Base-by-base conservation (phyloP, 108 stramenopile species). In the Chaetoceros tenuissimus region DNA sequence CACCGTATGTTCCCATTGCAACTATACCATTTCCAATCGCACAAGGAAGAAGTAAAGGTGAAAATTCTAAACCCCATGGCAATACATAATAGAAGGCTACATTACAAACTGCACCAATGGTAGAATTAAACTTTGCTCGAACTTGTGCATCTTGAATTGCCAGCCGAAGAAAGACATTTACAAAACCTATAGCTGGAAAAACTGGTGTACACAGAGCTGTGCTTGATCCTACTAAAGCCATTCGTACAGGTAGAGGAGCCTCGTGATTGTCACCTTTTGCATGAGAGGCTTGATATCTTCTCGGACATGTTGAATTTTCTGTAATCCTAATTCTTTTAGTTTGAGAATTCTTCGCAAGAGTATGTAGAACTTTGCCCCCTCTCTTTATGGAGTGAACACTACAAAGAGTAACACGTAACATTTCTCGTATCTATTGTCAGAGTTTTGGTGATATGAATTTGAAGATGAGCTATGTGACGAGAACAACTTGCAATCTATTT, bases 151-250 rank as follows among this genome's bases (percentile, higher is more conserved):
- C 74, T 10, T 61, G 66, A 0, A 63, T 34, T 18, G 70, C 48
- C 0, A 68, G n/a, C 0, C 74, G 70, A 27, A 68, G 22, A 24
- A 59, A 25, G 0, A 57, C 31, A 30, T 75, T 66, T 7, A 71
- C 57, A 31, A 75, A 72, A 24, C 70, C 70, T 3, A 75, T 27
- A 2, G 71, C 74, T 0, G 74, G 74, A 55, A 75, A 75, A 0
- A 69, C 55, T 3, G 74, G 74, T 2, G 74, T 75, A 21, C 70
- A 65, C 3, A 75, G 46, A 24, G 74, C 74, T 1, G 74, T 71
- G 0, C 67, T 64, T 3, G 55, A 53, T 0, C 66, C 68, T 8
- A 75, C 74, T 19, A 75, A 45, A 25, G 70, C 70, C 25, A 72
- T 60, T 23, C 74, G 66, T 22, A 68, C 53, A 7, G 66, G 53